These are phyloP conservation scores for Gossypium rotundifolium DNA, from an alignment of 345 rosid genomes.

Conservation along the genomic window DNA sequence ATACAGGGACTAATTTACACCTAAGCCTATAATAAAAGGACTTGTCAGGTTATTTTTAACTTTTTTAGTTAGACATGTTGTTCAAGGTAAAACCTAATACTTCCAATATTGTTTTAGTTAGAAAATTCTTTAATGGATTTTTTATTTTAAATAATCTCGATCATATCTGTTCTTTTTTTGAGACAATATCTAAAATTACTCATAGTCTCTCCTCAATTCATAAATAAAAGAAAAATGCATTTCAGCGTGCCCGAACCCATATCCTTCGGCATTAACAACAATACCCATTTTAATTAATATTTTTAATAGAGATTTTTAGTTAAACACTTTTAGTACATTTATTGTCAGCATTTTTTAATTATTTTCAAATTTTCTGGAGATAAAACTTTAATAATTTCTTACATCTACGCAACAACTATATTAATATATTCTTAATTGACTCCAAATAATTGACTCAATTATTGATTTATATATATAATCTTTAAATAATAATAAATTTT, in stretches of 20 bases:
- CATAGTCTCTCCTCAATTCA: accelerated
- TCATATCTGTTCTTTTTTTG: too few relatives aligned
- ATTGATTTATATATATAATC: neutral
- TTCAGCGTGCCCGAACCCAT: accelerated
- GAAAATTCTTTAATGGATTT: too few relatives aligned
- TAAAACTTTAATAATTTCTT: neutral
- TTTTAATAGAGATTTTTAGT: too few relatives aligned
- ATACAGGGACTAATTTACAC: too few relatives aligned
- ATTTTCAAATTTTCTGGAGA: too few relatives aligned
- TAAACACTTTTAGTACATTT: too few relatives aligned
- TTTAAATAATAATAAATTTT: neutral
- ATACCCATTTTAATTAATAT: too few relatives aligned
- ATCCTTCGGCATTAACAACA: accelerated
- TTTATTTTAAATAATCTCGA: too few relatives aligned
- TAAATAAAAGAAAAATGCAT: accelerated
- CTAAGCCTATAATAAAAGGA: too few relatives aligned
- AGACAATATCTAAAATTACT: accelerated
- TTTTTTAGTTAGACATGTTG: neutral
- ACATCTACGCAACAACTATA: neutral
- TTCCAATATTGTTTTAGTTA: neutral
- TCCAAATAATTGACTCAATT: neutral
- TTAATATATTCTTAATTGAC: neutral
- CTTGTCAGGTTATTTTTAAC: neutral
- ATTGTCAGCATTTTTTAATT: too few relatives aligned
- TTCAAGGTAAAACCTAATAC: neutral